Evolutionary conservation across 2,329 filamentous ascomycete species (phyloP), one percentile per base, ranked within the genome.

Genomic region (Colletotrichum endophyticum): DNA sequence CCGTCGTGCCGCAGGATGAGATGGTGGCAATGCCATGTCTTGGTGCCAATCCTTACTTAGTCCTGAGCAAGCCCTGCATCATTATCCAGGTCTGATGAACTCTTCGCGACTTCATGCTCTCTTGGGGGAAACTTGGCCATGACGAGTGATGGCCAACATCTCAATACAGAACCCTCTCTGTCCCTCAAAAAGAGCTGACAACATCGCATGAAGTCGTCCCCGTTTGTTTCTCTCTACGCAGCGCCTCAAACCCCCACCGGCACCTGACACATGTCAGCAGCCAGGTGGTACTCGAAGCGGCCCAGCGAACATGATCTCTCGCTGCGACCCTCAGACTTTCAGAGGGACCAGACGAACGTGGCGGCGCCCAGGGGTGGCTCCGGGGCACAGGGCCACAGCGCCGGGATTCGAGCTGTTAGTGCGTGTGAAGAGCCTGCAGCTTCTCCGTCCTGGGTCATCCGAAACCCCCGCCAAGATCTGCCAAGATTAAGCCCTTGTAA

Each of bases 381-480:
- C 9, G 63, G 27, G 56, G 70, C 70, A 73, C 25, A 44, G 70
- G 70, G 34, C 16, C 63, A 73, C 11, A 15, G 6, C 11, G 12
- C 53, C 39, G 70, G 49, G 66, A 8, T 66, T 66, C 62, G 39
- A 66, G 27, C 44, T 62, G 44, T 27, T 74, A 68, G 64, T 57
- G 66, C 74, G 64, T 69, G 49, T 73, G 63, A 74, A 19, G 39
- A 49, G 34, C 71, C 64, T 49, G 59, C 28, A 30, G 49, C 13
- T 70, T 49, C 28, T 30, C 66, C 71, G 34, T 27, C n/a, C 63
- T 53, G 19, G 49, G 71, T 4, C 66, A 36, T 56, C 36, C 61
- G 61, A 75, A 70, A 75, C 72, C 67, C 66, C 72, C 66, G 75
- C 72, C 75, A 77, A 77, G 71, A 71, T 75, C 72, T 66, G 75